phyloP scores from a whole-genome alignment of 371 early-diverging fungal species.

The Syncephalis plumigaleata region DNA sequence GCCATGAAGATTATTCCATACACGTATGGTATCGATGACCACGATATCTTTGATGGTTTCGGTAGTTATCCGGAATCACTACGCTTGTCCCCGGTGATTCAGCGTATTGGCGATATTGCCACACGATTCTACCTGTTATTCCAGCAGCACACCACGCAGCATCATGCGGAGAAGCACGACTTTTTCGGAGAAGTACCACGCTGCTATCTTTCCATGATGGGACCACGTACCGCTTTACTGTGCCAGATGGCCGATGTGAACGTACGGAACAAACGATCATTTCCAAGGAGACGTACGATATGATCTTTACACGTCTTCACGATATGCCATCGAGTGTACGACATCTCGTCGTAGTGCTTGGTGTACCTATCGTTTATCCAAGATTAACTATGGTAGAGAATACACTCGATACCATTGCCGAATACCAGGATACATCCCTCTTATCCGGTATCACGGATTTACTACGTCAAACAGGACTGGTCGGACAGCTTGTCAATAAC shows the following conservation, averaged over 20 bases:
- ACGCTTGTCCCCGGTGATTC: conserved; percentile 33
- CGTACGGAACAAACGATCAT: conserved; percentile 44
- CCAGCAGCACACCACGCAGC: conserved; percentile 63
- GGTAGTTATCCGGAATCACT: conserved; percentile 74
- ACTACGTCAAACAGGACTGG: conserved; percentile 26
- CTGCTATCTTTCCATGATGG: conserved; percentile 26
- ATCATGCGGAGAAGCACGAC: conserved; percentile 34
- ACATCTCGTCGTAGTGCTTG: conserved; percentile 48
- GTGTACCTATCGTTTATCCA: conserved; percentile 64
- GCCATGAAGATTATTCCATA: conserved; percentile 56
- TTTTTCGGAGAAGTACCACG: conserved; percentile 33
- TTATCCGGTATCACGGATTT: conserved; percentile 13
- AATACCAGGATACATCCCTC: conserved; percentile 11
- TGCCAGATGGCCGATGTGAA: conserved; percentile 64
- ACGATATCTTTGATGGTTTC: conserved; percentile 63
- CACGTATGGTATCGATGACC: conserved; percentile 65
- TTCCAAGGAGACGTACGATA: conserved; percentile 37
- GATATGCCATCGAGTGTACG: conserved; percentile 29
- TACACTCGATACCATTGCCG: background rate
- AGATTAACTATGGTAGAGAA: conserved; percentile 44
- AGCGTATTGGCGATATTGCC: conserved; percentile 39
- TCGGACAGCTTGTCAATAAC: conserved; percentile 30
- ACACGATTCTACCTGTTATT: conserved; percentile 66
- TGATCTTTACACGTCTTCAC: conserved; percentile 32
- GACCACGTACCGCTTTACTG: conserved; percentile 45